Evolutionary conservation across 129 eudicot genomes (phyloP).

Genomic region (Pittosporum tobira): DNA sequence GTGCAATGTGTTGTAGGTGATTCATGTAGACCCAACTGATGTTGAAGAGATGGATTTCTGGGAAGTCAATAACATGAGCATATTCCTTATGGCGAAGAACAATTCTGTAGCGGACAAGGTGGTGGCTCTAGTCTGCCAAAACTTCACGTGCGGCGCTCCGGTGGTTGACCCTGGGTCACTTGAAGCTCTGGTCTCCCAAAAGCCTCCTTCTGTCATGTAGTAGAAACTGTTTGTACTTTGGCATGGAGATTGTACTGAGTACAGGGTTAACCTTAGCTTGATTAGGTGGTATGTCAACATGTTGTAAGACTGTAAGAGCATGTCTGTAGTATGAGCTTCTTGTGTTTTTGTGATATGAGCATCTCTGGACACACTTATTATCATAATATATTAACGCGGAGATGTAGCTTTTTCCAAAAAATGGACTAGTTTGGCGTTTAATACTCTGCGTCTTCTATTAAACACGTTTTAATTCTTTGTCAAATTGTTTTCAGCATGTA

Average conservation of each 20-base stretch:
- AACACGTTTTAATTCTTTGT: too few relatives aligned
- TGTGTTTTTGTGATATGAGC: too few relatives aligned
- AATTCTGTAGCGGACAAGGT: conserved; percentile 35
- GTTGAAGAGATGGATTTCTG: conserved; percentile 61
- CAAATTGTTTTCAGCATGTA: too few relatives aligned
- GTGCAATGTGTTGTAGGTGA: conserved; percentile 40
- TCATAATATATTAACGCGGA: too few relatives aligned
- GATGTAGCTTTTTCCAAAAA: too few relatives aligned
- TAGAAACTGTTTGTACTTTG: background rate
- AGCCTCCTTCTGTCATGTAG: background rate
- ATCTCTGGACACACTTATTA: too few relatives aligned
- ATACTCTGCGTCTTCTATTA: too few relatives aligned
- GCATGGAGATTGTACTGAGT: background rate
- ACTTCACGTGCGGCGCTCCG: conserved; percentile 77
- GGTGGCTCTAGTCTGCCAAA: conserved; percentile 71
- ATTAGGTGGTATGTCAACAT: too few relatives aligned
- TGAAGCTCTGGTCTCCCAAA: conserved; percentile 40
- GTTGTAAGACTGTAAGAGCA: too few relatives aligned
- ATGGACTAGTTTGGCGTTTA: too few relatives aligned
- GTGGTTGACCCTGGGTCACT: conserved; percentile 46
- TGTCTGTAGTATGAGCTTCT: too few relatives aligned
- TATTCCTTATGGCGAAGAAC: conserved; percentile 62
- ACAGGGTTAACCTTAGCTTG: background rate
- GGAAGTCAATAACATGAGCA: conserved; percentile 50
- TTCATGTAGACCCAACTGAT: conserved; percentile 59